These are phyloP conservation scores for Pholiota conissans DNA, from an alignment of 768 basidiomycete species.

Conservation along the genomic window DNA sequence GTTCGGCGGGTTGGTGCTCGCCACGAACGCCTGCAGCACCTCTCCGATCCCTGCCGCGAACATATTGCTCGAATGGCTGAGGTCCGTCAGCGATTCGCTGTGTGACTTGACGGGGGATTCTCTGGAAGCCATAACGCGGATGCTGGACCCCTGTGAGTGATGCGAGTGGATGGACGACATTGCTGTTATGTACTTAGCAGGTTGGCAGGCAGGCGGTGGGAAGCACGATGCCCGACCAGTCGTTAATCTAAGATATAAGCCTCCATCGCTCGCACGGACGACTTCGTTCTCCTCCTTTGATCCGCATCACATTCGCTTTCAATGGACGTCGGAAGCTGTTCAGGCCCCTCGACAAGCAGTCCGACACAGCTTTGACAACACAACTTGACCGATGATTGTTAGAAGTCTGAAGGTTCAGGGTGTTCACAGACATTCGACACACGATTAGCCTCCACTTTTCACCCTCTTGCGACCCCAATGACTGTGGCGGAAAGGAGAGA, in stretches of 20 bases:
- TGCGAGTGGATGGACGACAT: conserved; percentile 2
- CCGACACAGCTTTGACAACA: background rate
- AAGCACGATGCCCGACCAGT: background rate
- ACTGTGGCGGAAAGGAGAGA: no score
- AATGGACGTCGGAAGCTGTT: background rate
- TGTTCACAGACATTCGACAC: no score
- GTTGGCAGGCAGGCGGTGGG: background rate
- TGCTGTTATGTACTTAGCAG: background rate
- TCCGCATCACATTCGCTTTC: conserved; percentile 6
- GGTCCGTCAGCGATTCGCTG: conserved; percentile 17
- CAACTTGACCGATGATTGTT: background rate
- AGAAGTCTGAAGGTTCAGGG: background rate
- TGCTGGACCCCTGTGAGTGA: conserved; percentile 17
- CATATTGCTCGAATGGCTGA: conserved; percentile 24
- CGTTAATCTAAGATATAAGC: background rate
- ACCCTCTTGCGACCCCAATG: no score
- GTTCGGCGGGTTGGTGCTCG: conserved; percentile 17
- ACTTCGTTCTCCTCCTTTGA: conserved; percentile 2
- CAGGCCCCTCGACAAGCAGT: background rate
- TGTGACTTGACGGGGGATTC: conserved; percentile 11
- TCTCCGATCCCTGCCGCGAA: conserved; percentile 35
- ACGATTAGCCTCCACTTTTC: no score
- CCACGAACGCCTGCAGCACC: conserved; percentile 27
- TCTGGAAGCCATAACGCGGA: conserved; percentile 15
- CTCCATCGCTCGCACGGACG: conserved; percentile 1